Percentiles rank a stretch among this genome's conserved stretches.
Evolutionary conservation across 129 eudicot genomes (phyloP).

Genomic region (Chrysanthemum lavandulifolium): DNA sequence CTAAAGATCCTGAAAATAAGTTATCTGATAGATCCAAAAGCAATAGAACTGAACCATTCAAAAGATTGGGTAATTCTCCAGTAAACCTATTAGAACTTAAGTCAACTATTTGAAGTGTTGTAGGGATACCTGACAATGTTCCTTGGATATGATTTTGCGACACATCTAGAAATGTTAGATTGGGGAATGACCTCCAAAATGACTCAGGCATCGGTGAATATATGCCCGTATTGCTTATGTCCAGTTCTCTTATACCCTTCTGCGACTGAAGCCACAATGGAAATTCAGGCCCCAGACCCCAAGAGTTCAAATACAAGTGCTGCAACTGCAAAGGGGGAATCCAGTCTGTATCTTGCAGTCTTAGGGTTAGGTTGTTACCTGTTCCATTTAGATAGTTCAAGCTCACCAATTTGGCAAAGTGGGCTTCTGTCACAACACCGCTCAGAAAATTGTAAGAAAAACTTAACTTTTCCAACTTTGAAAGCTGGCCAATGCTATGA

Average conservation of each 20-base stretch:
- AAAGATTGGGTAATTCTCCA: conserved; percentile 12
- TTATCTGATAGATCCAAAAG: conserved; percentile 22
- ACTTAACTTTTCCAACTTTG: conserved; percentile 5
- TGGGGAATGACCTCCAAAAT: conserved; percentile 27
- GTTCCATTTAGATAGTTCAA: conserved; percentile 1
- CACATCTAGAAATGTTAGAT: conserved; percentile 10
- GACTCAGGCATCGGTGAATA: conserved; percentile 23
- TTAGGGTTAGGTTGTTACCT: conserved; percentile 22
- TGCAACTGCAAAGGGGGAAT: conserved; percentile 2
- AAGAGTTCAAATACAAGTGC: background rate
- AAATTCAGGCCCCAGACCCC: conserved; percentile 31
- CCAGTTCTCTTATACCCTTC: background rate
- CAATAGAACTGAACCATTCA: conserved; percentile 6
- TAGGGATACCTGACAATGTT: background rate
- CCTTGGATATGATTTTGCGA: conserved; percentile 31
- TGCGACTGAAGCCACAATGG: conserved; percentile 24
- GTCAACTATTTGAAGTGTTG: background rate
- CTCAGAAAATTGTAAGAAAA: conserved; percentile 18
- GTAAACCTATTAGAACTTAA: conserved; percentile 15
- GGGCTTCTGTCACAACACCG: conserved; percentile 15
- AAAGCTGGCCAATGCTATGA: conserved; percentile 23
- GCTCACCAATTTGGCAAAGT: conserved; percentile 13
- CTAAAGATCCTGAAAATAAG: conserved; percentile 23
- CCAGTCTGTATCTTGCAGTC: conserved; percentile 10
- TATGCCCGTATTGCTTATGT: conserved; percentile 16